Evolutionary conservation across 2,329 filamentous ascomycete genomes (phyloP).

Genomic region (Botryotinia globosa): DNA sequence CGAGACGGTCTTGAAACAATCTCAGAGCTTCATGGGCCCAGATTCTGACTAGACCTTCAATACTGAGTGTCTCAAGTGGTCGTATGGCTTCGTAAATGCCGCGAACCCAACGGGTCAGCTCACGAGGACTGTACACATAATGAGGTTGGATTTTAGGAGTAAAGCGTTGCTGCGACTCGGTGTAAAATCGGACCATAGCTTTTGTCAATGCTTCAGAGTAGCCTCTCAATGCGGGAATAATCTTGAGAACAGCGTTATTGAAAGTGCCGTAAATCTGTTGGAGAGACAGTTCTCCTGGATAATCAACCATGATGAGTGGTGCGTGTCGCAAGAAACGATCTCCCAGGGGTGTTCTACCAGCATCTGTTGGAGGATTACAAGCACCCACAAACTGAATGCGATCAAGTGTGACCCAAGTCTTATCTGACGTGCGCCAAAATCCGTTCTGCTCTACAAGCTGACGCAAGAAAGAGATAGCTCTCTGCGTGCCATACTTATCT

Average conservation of each 20-base stretch:
- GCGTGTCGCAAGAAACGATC: constrained; percentile 93
- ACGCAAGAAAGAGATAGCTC: constrained; percentile 93
- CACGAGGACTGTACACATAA: constrained; percentile 98
- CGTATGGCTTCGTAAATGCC: constrained; percentile 96
- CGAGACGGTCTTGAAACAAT: constrained; percentile 95
- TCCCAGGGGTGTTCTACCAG: constrained; percentile 90
- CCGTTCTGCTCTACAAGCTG: constrained; percentile 98
- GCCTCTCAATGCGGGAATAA: constrained; percentile 89
- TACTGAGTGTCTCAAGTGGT: constrained; percentile 79
- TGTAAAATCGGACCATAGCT: constrained; percentile 95
- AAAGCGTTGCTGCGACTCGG: constrained; percentile 91
- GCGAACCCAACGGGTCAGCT: constrained; percentile 95
- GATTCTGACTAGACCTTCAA: constrained; percentile 92
- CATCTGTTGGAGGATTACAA: constrained; percentile 97
- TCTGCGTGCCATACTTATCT: constrained; percentile 95
- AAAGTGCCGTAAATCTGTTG: constrained; percentile 99
- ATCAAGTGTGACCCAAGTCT: constrained; percentile 95
- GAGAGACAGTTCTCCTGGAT: constrained; percentile 91
- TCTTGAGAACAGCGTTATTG: constrained; percentile 93
- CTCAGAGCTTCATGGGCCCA: constrained; percentile 97
- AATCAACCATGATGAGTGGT: constrained; percentile 99
- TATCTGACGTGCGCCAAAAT: constrained; percentile 97
- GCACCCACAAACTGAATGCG: constrained; percentile 98
- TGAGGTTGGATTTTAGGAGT: constrained; percentile 96
- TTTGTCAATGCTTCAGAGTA: constrained; percentile 92